phyloP scores from a whole-genome alignment of 345 rosid species.

The Lepidium africanum region DNA sequence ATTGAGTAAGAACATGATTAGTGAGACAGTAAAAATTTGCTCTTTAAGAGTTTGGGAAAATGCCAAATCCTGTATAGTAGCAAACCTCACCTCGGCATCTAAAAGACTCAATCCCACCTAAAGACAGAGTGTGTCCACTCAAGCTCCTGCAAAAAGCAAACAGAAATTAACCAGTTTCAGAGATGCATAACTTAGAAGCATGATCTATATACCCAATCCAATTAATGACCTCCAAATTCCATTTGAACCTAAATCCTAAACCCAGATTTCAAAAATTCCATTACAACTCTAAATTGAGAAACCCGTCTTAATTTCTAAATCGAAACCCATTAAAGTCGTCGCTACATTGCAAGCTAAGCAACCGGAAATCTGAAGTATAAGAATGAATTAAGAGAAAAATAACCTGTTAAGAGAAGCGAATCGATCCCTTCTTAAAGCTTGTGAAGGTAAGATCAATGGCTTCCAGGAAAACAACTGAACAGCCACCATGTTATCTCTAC shows the following conservation, averaged over 20 bases:
- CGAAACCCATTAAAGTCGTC: neutral
- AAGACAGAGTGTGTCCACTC: conserved; percentile 8
- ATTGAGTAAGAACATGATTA: neutral
- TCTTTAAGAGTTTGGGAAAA: neutral
- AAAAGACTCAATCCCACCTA: conserved; percentile 14
- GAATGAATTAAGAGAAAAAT: neutral
- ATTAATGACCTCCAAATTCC: neutral
- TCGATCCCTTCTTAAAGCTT: conserved; percentile 9
- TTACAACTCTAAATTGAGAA: neutral
- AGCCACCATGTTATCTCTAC: conserved; percentile 26
- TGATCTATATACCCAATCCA: neutral
- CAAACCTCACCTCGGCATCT: conserved; percentile 8
- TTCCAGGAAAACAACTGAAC: conserved; percentile 33
- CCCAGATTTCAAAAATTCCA: neutral
- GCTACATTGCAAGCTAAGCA: neutral
- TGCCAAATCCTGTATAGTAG: neutral
- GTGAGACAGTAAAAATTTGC: neutral
- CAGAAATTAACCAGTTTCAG: neutral
- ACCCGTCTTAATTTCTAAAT: neutral
- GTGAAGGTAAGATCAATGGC: conserved; percentile 34
- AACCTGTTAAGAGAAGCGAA: conserved; percentile 25
- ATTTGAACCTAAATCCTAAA: neutral
- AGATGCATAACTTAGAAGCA: neutral
- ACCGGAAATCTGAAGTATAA: neutral
- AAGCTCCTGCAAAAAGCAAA: conserved; percentile 16